Evolutionary conservation across 2,329 filamentous ascomycete species (phyloP), one percentile per base, ranked within the genome.

Genomic region (Fusarium coffeatum): DNA sequence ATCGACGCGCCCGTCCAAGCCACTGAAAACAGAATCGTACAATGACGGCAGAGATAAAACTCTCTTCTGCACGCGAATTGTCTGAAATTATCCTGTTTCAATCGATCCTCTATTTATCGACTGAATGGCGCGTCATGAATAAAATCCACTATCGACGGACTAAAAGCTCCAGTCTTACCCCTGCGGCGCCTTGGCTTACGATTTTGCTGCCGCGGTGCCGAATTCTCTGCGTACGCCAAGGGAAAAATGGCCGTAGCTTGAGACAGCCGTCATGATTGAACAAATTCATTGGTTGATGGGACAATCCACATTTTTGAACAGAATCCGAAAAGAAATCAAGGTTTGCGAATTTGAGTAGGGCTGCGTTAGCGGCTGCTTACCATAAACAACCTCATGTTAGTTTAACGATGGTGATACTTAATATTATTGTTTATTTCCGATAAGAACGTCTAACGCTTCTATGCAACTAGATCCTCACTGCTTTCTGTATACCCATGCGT

Each of bases 171-270:
- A 16, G 3, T 28, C 7, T 6, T 5, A 15, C 18, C 8, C 9
- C 4, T 40, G 30, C 6, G 13, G 8, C 5, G 12, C 16, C 47
- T 50, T 50, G 32, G 32, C 49, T 23, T 51, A 51, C 22, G 49
- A 41, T 5, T 16, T 41, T 12, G 5, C 20, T 51, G 32, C 32
- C 49, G 49, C 27, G 12, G 5, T 51, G 32, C 49, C 49, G 49
- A 41, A 23, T 51, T 2, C 23, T 22, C 16, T 34, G 49, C 49
- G 49, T 42, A 41, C 18, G 49, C 49, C 49, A 51, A 51, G 49
- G 8, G 11, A 28, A 9, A 28, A 18, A 51, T 23, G 20, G 34
- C 5, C n/a, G 27, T 16, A 20, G 32, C 15, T 12, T 27, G 3
- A 27, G 6, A 27, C 9, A 12, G 15, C 5, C 7, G 23, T 11